Conservation (phyloP, 331 rosid species). For the Erythrophleum ivorense region DNA sequence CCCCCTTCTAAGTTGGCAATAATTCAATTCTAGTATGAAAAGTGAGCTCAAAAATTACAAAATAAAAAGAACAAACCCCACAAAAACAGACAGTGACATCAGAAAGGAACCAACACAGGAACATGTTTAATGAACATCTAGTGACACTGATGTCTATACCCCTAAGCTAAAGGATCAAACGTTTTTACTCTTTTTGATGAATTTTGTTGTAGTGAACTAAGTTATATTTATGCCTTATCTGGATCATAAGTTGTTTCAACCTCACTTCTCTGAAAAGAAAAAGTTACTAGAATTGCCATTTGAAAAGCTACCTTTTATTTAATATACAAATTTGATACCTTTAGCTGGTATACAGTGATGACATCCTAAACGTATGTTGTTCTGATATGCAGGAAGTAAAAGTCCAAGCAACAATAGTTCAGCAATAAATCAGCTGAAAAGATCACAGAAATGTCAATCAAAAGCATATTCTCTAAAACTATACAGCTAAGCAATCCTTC, state of each 20-base stretch:
- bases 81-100: not conserved
- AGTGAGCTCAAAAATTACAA: conserved; percentile 15
- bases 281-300: not conserved
- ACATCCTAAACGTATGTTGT: conserved; percentile 4
- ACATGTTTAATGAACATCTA: not conserved
- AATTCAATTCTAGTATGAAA: conserved; percentile 21
- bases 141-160: not conserved
- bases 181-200: not conserved
- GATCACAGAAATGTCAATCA: conserved; percentile 4
- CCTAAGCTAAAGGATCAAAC: conserved; percentile 7
- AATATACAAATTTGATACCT: not conserved
- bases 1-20: not conserved
- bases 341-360: not conserved
- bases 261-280: not conserved
- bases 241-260: not conserved
- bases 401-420: not conserved
- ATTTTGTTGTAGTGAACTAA: not conserved
- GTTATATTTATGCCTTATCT: not conserved
- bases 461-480: not conserved
- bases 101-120: conserved; percentile 7
- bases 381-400: not conserved
- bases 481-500: conserved; percentile 34
- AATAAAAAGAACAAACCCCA: conserved; percentile 21
- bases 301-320: not conserved
- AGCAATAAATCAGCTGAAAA: not conserved